Evolutionary conservation across 129 eudicot species (phyloP), one percentile per base, ranked within the genome.

Genomic region (Artemisia argyi): DNA sequence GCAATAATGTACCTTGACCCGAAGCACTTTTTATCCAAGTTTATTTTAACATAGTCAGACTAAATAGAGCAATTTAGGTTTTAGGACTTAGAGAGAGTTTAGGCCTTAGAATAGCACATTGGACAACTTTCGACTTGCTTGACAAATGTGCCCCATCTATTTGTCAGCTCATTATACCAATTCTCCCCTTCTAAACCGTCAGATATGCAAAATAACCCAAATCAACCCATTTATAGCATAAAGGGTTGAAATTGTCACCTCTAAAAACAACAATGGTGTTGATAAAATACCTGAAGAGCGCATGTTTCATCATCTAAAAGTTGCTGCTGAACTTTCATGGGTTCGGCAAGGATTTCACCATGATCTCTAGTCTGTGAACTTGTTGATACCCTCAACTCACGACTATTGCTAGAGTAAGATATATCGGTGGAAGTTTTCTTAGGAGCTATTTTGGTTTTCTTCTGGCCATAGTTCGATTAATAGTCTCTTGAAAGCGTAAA

Each of bases 401-500:
- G 22, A 20, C 22, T 20, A 20, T 20, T 20, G 22, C 22, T 20
- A 20, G 22, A 20, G 22, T 20, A 20, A 20, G 35, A 30, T 78
- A 55, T 16, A 56, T 77, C 83, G 5, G 76, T 55, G n/a, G 76
- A 42, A 35, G 80, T 71, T 49, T 67, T 61, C 35, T 57, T 20
- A n/a, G 58, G 59, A 19, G 35, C 72, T 56, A 35, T 77, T 61
- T 81, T 87, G 59, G 78, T 79, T 85, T 89, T 79, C 96, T 87
- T 85, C 96, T 81, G 22, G 96, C 95, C 71, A 82, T 81, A 11
- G 87, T 86, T 78, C 88, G 79, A 75, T 80, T 92, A 17, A 92
- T 83, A 32, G 85, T 85, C 66, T 92, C 94, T 85, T 87, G 96
- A 81, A 89, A 89, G 51, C 98, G 89, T 69, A 92, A 5, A 12